Conservation (phyloP, 2,329 filamentous ascomycete genomes). For the Microsporum ferrugineum region DNA sequence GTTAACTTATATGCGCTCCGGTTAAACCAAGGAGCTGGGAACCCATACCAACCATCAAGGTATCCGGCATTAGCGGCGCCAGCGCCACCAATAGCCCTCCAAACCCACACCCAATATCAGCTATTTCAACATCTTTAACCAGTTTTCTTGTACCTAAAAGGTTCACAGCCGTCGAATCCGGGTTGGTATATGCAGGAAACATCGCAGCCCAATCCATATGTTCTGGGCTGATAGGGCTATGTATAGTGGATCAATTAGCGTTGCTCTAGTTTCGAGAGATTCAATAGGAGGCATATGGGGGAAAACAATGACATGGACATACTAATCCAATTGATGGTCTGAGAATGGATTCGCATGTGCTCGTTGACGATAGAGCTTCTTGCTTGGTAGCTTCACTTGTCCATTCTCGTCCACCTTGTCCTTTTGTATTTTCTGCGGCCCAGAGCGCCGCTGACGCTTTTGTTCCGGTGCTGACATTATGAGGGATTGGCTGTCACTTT, state of each 20-base stretch:
- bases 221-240: constrained; percentile 63
- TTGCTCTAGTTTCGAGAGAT: constrained; percentile 6
- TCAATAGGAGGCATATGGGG: background rate
- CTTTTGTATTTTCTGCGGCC: constrained; percentile 46
- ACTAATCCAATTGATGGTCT: constrained; percentile 85
- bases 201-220: constrained; percentile 85
- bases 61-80: constrained; percentile 67
- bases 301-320: constrained; percentile 26
- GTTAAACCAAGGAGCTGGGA: background rate
- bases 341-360: constrained; percentile 98
- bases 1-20: background rate
- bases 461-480: constrained; percentile 17
- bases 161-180: constrained; percentile 25
- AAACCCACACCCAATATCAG: constrained; percentile 95
- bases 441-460: constrained; percentile 56
- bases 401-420: constrained; percentile 15
- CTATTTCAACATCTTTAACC: constrained; percentile 68
- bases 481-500: background rate
- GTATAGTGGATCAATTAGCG: background rate
- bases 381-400: constrained; percentile 55
- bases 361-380: constrained; percentile 91
- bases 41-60: constrained; percentile 62
- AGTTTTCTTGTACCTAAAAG: constrained; percentile 33
- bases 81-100: constrained; percentile 82
- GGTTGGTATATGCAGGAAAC: constrained; percentile 60